Conservation (phyloP, 345 rosid genomes). For the Pseudoturritis turrita region DNA sequence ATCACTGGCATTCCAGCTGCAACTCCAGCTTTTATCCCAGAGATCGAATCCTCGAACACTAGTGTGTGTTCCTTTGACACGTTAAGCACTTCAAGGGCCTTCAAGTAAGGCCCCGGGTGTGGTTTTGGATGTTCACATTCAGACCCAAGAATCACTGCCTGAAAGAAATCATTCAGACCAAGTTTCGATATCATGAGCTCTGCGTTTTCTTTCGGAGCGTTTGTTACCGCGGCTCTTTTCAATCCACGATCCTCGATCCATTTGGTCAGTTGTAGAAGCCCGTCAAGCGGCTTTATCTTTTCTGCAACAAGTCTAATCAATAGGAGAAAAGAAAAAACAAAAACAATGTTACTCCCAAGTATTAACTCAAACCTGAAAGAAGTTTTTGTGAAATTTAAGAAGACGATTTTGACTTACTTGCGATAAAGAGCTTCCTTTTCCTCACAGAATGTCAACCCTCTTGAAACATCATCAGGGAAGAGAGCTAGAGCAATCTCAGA, state of each 20-base stretch:
- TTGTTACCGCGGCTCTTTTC: slow-evolving; percentile 94
- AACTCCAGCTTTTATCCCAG: slow-evolving; percentile 94
- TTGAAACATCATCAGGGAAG: slow-evolving; percentile 64
- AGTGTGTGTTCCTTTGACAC: slow-evolving; percentile 83
- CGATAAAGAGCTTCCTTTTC: slow-evolving; percentile 84
- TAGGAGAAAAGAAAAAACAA: neutral
- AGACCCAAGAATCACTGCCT: slow-evolving; percentile 60
- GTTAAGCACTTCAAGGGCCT: slow-evolving; percentile 71
- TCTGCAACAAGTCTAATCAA: slow-evolving; percentile 61
- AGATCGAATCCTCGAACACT: slow-evolving; percentile 81
- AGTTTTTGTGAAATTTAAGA: neutral
- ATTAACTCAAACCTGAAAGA: neutral
- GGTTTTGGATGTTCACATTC: slow-evolving; percentile 91
- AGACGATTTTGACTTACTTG: slow-evolving; percentile 39
- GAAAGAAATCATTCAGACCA: slow-evolving; percentile 75
- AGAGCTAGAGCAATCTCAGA: slow-evolving; percentile 56
- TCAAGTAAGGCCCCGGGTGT: slow-evolving; percentile 79
- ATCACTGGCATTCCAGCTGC: slow-evolving; percentile 91
- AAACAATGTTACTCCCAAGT: neutral
- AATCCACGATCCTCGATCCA: slow-evolving; percentile 84
- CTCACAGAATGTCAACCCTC: slow-evolving; percentile 55
- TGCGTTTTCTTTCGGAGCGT: slow-evolving; percentile 86
- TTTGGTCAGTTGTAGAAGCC: slow-evolving; percentile 61
- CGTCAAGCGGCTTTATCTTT: slow-evolving; percentile 56
- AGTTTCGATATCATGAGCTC: slow-evolving; percentile 77